Conservation (phyloP, 306 rosid species). For the Cicer bijugum region DNA sequence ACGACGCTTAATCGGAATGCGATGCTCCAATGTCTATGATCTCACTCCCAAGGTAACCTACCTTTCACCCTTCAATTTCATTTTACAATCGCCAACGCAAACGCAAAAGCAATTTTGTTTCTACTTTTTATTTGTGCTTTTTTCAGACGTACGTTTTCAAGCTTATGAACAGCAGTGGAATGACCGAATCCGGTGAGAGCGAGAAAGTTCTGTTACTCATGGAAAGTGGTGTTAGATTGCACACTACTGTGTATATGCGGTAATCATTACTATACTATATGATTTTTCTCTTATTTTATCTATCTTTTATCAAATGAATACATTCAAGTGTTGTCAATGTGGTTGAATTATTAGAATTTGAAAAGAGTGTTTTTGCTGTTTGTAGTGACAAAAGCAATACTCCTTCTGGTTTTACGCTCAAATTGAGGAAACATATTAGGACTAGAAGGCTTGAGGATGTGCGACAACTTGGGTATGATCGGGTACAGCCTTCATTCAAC, state of each 20-base stretch:
- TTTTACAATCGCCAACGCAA: background rate
- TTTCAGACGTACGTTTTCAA: conserved; percentile 88
- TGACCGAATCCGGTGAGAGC: conserved; percentile 94
- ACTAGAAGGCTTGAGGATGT: conserved; percentile 97
- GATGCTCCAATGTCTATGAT: conserved; percentile 95
- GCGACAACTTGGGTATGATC: conserved; percentile 96
- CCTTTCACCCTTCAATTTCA: conserved; percentile 5
- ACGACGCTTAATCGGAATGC: conserved; percentile 88
- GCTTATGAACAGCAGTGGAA: conserved; percentile 93
- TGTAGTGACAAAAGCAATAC: conserved; percentile 89
- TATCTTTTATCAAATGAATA: background rate
- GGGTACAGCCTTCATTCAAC: conserved; percentile 55
- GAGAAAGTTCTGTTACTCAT: conserved; percentile 86
- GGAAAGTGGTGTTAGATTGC: conserved; percentile 96
- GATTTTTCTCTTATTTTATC: background rate
- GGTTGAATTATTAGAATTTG: background rate
- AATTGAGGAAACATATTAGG: conserved; percentile 90
- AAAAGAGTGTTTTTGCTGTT: background rate
- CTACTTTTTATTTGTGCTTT: background rate
- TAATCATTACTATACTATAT: conserved; percentile 35
- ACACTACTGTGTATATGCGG: conserved; percentile 87
- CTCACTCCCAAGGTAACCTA: conserved; percentile 78
- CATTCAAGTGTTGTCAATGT: background rate
- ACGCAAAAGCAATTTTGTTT: background rate
- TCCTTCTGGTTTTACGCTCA: conserved; percentile 96